Base-by-base conservation (phyloP, 1,284 basidiomycete genomes). In the Apiotrichum gracile region DNA sequence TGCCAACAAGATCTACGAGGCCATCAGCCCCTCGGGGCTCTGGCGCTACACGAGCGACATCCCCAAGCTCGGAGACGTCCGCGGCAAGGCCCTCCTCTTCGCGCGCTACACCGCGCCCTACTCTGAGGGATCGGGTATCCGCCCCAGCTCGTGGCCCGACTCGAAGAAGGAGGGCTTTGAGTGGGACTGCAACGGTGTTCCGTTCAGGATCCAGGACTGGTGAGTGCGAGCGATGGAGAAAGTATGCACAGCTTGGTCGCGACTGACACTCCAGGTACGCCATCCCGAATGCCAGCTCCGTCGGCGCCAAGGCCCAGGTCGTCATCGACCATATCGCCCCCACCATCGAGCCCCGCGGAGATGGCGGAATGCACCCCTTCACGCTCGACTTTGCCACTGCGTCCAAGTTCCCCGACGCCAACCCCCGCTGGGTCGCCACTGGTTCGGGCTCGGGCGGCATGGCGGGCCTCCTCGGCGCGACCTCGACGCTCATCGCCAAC, bases 201-300 rank as follows among this genome's bases (percentile, higher is more conserved):
- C 80, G 24, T 83, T 91, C 13, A 79, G 82, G 52, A 87, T 81
- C 4, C 86, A 91, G 49, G 90, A 92, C 69, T 92, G 90, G 90
- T 88, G 64, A 49, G 82, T 58, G 33, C 5, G 16, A 17, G 12
- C 2, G 19, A 3, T 31, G 22, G n/a, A 46, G 22, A 1, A 14
- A 12, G 14, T 16, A 8, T 10, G 21, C 19, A 22, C 2, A 7
- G 21, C 21, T 22, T 8, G n/a, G 14, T 35, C 5, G 12, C 26
- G 6, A 9, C 12, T n/a, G 10, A 4, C 5, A 49, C 49, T 5
- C 1, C 40, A 52, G 51, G 51, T 59, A 59, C 47, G 53, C 43
- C 37, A 55, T 51, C 5, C 51, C 42, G 41, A 37, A 47, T 49
- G 46, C 34, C 5, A 24, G 22, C 8, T 24, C 42, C 3, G 25